These are phyloP conservation scores for Apiospora sp. DNA, from an alignment of 2,329 filamentous ascomycete genomes.

Conservation along the genomic window DNA sequence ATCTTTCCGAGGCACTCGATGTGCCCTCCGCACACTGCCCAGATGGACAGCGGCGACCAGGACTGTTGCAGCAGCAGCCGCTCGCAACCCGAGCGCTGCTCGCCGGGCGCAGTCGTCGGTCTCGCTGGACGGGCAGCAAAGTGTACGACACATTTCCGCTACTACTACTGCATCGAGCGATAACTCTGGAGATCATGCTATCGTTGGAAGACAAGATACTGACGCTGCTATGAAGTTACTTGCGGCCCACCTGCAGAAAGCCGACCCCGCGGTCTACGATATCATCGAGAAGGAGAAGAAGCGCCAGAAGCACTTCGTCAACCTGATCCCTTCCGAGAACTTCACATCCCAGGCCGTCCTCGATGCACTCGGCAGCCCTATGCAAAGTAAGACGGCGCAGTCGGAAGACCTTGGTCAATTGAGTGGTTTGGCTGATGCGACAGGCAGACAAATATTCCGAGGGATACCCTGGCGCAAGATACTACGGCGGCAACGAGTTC, in stretches of 20 bases:
- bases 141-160: constrained; percentile 50
- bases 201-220: constrained; percentile 28
- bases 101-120: constrained; percentile 55
- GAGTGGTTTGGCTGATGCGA: constrained; percentile 40
- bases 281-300: constrained; percentile 98
- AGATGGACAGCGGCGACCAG: constrained; percentile 41
- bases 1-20: constrained; percentile 56
- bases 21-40: constrained; percentile 51
- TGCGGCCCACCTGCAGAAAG: constrained; percentile 78
- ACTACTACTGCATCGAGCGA: background rate
- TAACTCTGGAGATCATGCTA: constrained; percentile 25
- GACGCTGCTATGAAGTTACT: constrained; percentile 68
- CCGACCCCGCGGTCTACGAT: constrained; percentile 85
- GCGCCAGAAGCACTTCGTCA: constrained; percentile 98
- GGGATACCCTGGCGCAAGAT: constrained; percentile 93
- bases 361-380: constrained; percentile 89
- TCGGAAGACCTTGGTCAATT: background rate
- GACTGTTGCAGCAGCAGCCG: constrained; percentile 29
- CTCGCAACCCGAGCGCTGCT: constrained; percentile 31
- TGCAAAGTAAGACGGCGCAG: constrained; percentile 77
- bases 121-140: constrained; percentile 64
- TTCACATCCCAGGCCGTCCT: constrained; percentile 93
- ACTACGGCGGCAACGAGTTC: constrained; percentile 96
- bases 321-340: constrained; percentile 94
- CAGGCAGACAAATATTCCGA: constrained; percentile 93